Evolutionary conservation across 495 filamentous ascomycete species (phyloP), one percentile per base, ranked within the genome.

Genomic region (Xylaria palmicola): DNA sequence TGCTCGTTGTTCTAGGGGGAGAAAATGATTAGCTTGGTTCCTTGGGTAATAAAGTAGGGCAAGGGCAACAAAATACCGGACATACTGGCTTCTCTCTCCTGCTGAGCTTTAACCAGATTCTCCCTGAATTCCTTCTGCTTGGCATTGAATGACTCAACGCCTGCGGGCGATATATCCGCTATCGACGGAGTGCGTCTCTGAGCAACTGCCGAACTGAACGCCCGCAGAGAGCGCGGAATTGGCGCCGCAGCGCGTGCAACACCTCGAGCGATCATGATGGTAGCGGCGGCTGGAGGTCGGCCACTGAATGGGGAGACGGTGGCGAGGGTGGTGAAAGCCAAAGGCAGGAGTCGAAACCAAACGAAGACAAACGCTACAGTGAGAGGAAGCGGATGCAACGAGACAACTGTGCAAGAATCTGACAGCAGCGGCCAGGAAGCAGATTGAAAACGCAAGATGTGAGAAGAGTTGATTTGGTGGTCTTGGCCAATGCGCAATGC

Each of bases 121-220:
- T 91, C 87, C 68, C 94, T 88, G 79, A 97, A 98, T 69, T 88
- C 83, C 69, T 87, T 87, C 78, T 96, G 93, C 64, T 86, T 86
- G 43, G 83, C 78, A 70, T 88, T 88, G 83, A 97, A 98, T 34
- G 82, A 78, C 34, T 85, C 78, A 40, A 86, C 87, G 44, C 85
- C 83, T 40, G 75, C 75, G 7, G 79, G 77, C 51, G 87, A 81
- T 73, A 98, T 85, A 77, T 98, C 92, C 67, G 90, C 87, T 22
- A 98, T 81, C 27, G 88, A 86, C n/a, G 95, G 94, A 45, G 88
- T 75, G 54, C 83, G 82, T 63, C 81, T 72, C 7, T 56, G 52
- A 58, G 77, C 58, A 37, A 79, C 68, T 40, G 87, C 84, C 43
- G 84, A 84, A 62, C 80, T 79, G 71, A 93, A 86, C 30, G 85